phyloP scores from a whole-genome alignment of 805 yeast species.

The Zygoascus biomembranicola region DNA sequence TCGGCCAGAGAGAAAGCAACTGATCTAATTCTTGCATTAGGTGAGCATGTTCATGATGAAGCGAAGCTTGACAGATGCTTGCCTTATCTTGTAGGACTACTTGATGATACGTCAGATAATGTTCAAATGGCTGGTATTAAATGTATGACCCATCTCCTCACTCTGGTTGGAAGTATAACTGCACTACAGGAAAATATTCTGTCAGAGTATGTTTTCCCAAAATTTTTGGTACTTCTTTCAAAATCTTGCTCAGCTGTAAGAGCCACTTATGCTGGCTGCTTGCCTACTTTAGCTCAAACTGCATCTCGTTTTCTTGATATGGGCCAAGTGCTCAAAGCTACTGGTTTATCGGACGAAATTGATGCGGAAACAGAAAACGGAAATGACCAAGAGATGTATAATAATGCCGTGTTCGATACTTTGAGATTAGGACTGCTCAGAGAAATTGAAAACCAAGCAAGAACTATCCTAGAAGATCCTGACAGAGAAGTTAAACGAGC shows the following conservation, averaged over 20 bases:
- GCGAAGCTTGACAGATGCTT: constrained; percentile 76
- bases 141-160: constrained; percentile 57
- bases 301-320: constrained; percentile 59
- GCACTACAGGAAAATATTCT: constrained; percentile 71
- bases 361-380: constrained; percentile 42
- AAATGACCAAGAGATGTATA: constrained; percentile 19
- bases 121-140: constrained; percentile 63
- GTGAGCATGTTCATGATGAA: constrained; percentile 73
- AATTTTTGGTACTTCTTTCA: constrained; percentile 40
- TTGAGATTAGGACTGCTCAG: constrained; percentile 39
- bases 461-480: constrained; percentile 60
- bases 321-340: constrained; percentile 38
- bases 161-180: constrained; percentile 53
- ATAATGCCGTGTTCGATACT: constrained; percentile 20
- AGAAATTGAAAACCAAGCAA: constrained; percentile 58
- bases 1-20: constrained; percentile 58
- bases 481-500: constrained; percentile 61
- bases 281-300: constrained; percentile 62
- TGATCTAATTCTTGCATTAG: constrained; percentile 64
- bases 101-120: constrained; percentile 58
- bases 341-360: constrained; percentile 26
- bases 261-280: constrained; percentile 59
- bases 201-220: constrained; percentile 75
- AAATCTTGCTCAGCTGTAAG: constrained; percentile 42
- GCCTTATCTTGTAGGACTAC: constrained; percentile 66